phyloP scores from a whole-genome alignment of 306 rosid species.

The Trifolium subterraneum region DNA sequence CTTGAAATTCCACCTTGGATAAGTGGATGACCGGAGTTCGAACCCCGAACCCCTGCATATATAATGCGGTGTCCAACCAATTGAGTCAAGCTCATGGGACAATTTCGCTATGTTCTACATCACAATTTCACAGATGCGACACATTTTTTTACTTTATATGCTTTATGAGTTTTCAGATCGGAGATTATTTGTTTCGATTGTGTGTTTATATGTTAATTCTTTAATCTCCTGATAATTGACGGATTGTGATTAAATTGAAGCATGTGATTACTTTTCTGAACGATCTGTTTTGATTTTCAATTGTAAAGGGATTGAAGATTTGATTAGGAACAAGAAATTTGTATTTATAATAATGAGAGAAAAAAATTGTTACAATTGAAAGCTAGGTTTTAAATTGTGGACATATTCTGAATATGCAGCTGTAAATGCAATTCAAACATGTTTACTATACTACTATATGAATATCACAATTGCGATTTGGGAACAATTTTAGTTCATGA shows the following conservation, averaged over 20 bases:
- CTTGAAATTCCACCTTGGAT: too few species aligned
- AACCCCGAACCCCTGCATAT: too few species aligned
- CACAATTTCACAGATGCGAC: not conserved
- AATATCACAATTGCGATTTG: not conserved
- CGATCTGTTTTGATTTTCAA: constrained; percentile 8
- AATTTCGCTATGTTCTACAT: constrained; percentile 10
- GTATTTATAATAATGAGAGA: not conserved
- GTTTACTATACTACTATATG: not conserved
- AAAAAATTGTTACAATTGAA: not conserved
- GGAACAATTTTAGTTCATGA: not conserved
- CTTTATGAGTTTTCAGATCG: constrained; percentile 39
- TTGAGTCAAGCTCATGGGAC: too few species aligned
- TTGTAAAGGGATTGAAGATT: not conserved
- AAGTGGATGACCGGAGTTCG: too few species aligned
- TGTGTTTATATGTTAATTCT: not conserved
- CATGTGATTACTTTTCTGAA: not conserved
- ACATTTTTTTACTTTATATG: not conserved
- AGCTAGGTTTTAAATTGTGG: constrained; percentile 21
- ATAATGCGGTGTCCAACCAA: too few species aligned
- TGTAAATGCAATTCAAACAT: not conserved
- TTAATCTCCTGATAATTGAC: not conserved
- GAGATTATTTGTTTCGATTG: too few species aligned
- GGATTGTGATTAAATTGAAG: not conserved
- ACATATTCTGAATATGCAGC: not conserved
- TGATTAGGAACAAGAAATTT: not conserved